Percentiles rank a stretch among this genome's conserved stretches.
These are phyloP conservation scores for Gigaspora rosea DNA, from an alignment of 192 early-diverging fungal genomes.

Conservation along the genomic window DNA sequence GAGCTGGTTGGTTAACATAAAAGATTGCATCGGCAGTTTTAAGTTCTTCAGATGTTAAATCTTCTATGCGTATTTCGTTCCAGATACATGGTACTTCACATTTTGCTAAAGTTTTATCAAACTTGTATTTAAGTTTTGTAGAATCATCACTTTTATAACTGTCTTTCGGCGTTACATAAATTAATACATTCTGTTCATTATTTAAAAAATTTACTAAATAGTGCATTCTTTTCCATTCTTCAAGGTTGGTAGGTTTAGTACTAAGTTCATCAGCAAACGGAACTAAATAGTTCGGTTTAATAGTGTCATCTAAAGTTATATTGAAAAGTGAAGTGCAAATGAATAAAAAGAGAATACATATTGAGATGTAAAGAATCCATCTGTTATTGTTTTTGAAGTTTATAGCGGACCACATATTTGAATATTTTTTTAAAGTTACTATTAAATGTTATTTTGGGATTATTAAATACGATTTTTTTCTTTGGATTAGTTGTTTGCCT, in stretches of 20 bases:
- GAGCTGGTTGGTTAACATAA: background rate
- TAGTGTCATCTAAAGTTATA: too few species aligned
- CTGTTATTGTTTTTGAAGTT: too few species aligned
- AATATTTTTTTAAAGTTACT: too few species aligned
- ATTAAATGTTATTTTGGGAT: too few species aligned
- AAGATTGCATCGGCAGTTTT: background rate
- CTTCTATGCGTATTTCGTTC: background rate
- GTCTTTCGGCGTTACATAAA: background rate
- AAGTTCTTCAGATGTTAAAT: background rate
- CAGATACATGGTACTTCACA: background rate
- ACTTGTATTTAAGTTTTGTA: background rate
- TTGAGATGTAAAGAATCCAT: too few species aligned
- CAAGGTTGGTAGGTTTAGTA: background rate
- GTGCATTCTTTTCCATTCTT: background rate
- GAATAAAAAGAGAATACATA: too few species aligned
- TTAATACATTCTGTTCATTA: background rate
- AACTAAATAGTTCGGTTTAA: too few species aligned
- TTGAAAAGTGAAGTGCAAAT: too few species aligned
- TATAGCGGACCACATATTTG: too few species aligned
- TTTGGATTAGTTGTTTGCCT: too few species aligned
- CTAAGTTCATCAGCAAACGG: background rate
- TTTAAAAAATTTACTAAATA: background rate
- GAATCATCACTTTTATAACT: background rate
- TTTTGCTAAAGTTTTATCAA: background rate
- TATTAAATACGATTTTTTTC: too few species aligned